These are phyloP conservation scores for Pyrenophora seminiperda DNA, from an alignment of 2,329 filamentous ascomycete species.

Conservation along the genomic window DNA sequence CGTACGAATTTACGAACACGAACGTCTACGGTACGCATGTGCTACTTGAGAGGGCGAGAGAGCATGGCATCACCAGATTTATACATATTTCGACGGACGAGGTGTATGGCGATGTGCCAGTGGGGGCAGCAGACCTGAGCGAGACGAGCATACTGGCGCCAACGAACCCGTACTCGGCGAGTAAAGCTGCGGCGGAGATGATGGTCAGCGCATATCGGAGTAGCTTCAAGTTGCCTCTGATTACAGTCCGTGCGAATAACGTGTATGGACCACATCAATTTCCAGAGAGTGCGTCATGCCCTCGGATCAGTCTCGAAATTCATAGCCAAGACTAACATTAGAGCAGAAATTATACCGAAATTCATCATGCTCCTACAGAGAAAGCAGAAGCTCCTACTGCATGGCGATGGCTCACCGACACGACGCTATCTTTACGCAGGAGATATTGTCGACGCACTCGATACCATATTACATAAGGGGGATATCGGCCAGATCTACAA, in stretches of 20 bases:
- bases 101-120: slow-evolving; percentile 80
- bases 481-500: slow-evolving; percentile 79
- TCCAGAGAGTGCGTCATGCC: slow-evolving; percentile 71
- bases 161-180: slow-evolving; percentile 81
- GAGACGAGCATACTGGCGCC: slow-evolving; percentile 77
- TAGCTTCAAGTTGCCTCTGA: slow-evolving; percentile 78
- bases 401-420: slow-evolving; percentile 76
- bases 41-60: slow-evolving; percentile 75
- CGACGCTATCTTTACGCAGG: slow-evolving; percentile 78
- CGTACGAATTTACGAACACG: slow-evolving; percentile 78
- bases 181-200: slow-evolving; percentile 83
- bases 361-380: slow-evolving; percentile 75
- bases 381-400: slow-evolving; percentile 69
- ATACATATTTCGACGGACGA: slow-evolving; percentile 86
- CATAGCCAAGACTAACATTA: slow-evolving; percentile 14
- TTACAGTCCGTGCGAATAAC: slow-evolving; percentile 83
- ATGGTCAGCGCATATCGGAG: slow-evolving; percentile 85
- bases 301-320: accelerated
- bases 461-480: slow-evolving; percentile 81
- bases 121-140: slow-evolving; percentile 71
- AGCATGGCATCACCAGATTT: slow-evolving; percentile 72
- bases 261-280: slow-evolving; percentile 86
- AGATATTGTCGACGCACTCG: slow-evolving; percentile 80
- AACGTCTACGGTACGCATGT: slow-evolving; percentile 87
- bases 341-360: slow-evolving; percentile 80